These are phyloP conservation scores for Smallanthus sonchifolius DNA, from an alignment of 129 eudicot species.

Conservation along the genomic window DNA sequence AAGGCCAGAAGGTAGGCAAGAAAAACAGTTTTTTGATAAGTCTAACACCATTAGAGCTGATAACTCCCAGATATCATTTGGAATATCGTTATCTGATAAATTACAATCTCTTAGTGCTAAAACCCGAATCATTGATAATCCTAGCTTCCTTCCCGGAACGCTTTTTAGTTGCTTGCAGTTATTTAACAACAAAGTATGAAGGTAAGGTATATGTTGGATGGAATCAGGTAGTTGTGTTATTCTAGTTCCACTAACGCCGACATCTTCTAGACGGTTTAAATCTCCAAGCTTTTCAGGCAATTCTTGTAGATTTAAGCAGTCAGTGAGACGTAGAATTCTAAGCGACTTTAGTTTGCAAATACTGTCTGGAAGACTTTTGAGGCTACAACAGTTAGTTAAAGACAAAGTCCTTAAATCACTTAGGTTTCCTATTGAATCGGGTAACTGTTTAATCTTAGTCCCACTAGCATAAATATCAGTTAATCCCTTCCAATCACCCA, in stretches of 20 bases:
- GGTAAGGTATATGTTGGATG: neutral
- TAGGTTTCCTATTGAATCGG: conserved; percentile 20
- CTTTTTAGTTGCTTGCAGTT: conserved; percentile 4
- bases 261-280: conserved; percentile 4
- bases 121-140: neutral
- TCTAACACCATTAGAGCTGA: conserved; percentile 12
- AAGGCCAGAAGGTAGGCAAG: conserved; percentile 13
- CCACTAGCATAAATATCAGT: conserved; percentile 8
- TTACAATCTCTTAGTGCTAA: conserved; percentile 1
- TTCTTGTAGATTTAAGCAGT: conserved; percentile 14
- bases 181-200: conserved; percentile 8
- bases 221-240: conserved; percentile 11
- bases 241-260: conserved; percentile 14
- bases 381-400: neutral
- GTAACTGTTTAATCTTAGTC: neutral
- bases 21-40: conserved; percentile 9
- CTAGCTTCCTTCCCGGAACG: neutral
- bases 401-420: neutral
- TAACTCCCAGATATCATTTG: conserved; percentile 21
- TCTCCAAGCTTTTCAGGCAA: conserved; percentile 19
- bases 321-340: neutral
- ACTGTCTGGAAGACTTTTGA: conserved; percentile 22
- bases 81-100: conserved; percentile 16
- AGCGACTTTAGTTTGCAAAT: conserved; percentile 22
- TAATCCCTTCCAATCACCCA: conserved; percentile 10